A percentile compares a stretch with the other conserved stretches of the same genome.
These are phyloP conservation scores for Chlamydomonas incerta DNA, from an alignment of 139 green algal genomes.

Conservation along the genomic window DNA sequence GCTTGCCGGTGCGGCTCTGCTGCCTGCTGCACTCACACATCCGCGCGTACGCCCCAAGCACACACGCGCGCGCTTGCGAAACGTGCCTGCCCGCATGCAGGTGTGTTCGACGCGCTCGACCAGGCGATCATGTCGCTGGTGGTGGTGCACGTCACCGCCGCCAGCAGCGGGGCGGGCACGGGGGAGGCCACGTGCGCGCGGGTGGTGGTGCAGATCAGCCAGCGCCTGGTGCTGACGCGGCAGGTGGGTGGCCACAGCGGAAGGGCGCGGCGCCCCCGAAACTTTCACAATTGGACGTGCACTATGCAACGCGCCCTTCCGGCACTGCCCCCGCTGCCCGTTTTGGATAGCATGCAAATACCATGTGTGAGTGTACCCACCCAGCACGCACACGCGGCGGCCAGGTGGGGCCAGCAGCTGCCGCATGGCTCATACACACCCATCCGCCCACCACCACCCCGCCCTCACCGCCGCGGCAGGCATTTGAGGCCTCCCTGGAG, in stretches of 20 bases:
- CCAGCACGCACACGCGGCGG: too few relatives aligned
- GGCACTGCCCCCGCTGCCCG: background rate
- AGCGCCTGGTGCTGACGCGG: background rate
- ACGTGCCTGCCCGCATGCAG: background rate
- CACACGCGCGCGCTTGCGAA: background rate
- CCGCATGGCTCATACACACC: background rate
- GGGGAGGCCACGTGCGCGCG: conserved; percentile 18
- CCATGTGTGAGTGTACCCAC: too few relatives aligned
- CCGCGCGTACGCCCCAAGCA: background rate
- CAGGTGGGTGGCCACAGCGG: background rate
- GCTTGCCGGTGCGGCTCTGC: too few relatives aligned
- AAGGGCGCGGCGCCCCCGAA: too few relatives aligned
- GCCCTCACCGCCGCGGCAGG: background rate
- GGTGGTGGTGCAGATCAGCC: conserved; percentile 11
- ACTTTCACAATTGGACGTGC: too few relatives aligned
- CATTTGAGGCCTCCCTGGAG: background rate
- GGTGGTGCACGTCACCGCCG: background rate
- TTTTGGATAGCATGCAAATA: too few relatives aligned
- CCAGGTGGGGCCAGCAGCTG: too few relatives aligned
- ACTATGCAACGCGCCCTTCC: too few relatives aligned
- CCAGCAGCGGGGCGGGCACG: background rate
- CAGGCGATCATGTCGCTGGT: background rate
- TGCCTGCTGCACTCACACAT: background rate
- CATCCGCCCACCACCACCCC: background rate
- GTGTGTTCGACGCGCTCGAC: conserved; percentile 20